Percentiles rank a stretch among this genome's conserved stretches.
Conservation (phyloP, 1,284 basidiomycete genomes). For the Inonotus obliquus region DNA sequence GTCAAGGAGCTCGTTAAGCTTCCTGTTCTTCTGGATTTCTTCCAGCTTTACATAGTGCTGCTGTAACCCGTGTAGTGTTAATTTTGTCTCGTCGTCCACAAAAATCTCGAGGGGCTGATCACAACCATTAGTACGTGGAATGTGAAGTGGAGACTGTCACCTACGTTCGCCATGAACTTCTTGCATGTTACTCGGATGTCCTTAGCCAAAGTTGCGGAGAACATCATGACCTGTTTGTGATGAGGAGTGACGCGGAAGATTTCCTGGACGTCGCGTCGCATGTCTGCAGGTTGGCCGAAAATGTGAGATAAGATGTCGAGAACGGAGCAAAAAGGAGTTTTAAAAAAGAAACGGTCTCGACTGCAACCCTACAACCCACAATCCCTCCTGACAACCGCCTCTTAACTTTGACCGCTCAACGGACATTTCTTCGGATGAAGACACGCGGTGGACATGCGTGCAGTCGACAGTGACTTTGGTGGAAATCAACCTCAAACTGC, state of each 20-base stretch:
- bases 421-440: background rate
- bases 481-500: background rate
- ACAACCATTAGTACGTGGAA: slow-evolving; percentile 7
- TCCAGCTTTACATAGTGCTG: slow-evolving; percentile 98
- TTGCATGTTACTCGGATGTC: slow-evolving; percentile 98
- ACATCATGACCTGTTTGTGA: slow-evolving; percentile 99
- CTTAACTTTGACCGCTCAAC: slow-evolving; percentile 6
- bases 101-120: slow-evolving; percentile 96
- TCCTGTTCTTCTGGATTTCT: slow-evolving; percentile 95
- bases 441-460: background rate
- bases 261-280: slow-evolving; percentile 99
- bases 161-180: slow-evolving; percentile 99
- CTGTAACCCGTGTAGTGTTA: slow-evolving; percentile 97
- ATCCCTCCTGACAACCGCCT: background rate
- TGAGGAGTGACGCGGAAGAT: slow-evolving; percentile 99
- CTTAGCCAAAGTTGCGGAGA: slow-evolving; percentile 96
- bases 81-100: slow-evolving; percentile 98
- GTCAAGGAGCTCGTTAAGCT: slow-evolving; percentile 95
- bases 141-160: slow-evolving; percentile 29
- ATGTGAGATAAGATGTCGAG: slow-evolving; percentile 60
- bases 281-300: slow-evolving; percentile 78
- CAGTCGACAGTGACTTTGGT: background rate
- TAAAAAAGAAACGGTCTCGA: slow-evolving; percentile 3
- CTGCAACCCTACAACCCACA: background rate
- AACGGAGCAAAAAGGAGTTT: slow-evolving; percentile 45